A percentile compares a stretch with the other conserved stretches of the same genome.
These are phyloP conservation scores for Yarrowia phangngaensis DNA, from an alignment of 805 yeast species.

Conservation along the genomic window DNA sequence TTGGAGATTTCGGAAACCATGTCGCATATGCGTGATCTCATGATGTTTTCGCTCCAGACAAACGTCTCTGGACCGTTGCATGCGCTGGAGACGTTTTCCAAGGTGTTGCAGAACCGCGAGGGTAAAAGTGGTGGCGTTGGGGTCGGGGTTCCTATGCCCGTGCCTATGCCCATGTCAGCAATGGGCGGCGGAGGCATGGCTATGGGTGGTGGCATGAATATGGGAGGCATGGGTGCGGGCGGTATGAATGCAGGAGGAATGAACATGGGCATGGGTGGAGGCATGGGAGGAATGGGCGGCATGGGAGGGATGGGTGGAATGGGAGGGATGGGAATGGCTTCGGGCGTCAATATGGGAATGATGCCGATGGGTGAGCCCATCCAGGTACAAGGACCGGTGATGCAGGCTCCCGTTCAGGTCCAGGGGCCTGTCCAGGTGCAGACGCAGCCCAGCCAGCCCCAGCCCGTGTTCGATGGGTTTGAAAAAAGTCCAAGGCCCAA, in stretches of 20 bases:
- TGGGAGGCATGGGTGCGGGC: too few species aligned
- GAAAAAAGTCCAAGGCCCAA: slow-evolving; percentile 17
- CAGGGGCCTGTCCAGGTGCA: not conserved
- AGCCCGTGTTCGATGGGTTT: slow-evolving; percentile 5
- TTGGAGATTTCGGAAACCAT: slow-evolving; percentile 76
- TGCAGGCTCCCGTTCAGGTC: not conserved
- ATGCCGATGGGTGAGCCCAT: too few species aligned
- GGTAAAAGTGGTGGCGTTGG: too few species aligned
- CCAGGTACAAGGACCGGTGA: slow-evolving; percentile 5
- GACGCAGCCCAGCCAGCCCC: not conserved
- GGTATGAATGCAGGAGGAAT: too few species aligned
- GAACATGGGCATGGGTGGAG: too few species aligned
- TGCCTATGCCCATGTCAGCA: slow-evolving; percentile 3
- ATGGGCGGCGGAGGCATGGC: not conserved
- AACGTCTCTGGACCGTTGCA: slow-evolving; percentile 33
- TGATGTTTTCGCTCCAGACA: slow-evolving; percentile 49
- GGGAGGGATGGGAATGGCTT: too few species aligned
- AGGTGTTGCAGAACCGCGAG: slow-evolving; percentile 37
- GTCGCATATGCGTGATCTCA: slow-evolving; percentile 63
- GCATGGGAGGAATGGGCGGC: too few species aligned
- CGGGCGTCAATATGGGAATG: too few species aligned
- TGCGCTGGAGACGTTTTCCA: slow-evolving; percentile 35
- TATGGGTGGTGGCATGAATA: too few species aligned
- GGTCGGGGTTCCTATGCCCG: not conserved
- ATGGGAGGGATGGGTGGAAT: too few species aligned